Conservation (phyloP, 192 early-diverging fungal species). For the Spizellomyces sp. region DNA sequence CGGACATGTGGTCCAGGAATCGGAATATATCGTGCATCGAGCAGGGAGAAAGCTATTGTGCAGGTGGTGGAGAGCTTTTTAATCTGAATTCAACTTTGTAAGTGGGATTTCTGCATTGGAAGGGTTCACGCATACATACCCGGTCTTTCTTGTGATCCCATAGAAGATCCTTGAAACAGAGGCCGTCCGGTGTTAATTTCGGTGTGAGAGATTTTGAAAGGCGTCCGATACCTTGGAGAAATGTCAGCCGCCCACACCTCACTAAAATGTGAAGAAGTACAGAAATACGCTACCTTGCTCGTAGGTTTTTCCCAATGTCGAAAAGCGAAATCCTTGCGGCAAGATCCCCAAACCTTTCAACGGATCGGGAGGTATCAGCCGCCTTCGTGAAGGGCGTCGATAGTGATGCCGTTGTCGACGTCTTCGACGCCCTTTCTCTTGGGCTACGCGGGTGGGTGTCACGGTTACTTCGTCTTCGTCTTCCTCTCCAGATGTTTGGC, state of each 20-base stretch:
- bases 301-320: constrained; percentile 25
- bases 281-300: constrained; percentile 10
- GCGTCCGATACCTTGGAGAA: constrained; percentile 15
- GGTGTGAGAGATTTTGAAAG: constrained; percentile 17
- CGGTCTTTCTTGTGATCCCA: constrained; percentile 31
- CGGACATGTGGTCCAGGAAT: constrained; percentile 18
- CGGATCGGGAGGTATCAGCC: constrained; percentile 4
- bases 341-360: constrained; percentile 20
- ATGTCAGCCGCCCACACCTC: neutral
- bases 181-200: constrained; percentile 17
- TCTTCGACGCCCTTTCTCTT: neutral
- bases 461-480: too few relatives aligned
- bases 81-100: constrained; percentile 18
- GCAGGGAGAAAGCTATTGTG: constrained; percentile 49
- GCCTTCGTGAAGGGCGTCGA: neutral
- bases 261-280: neutral
- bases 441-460: too few relatives aligned
- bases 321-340: constrained; percentile 24
- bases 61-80: constrained; percentile 32
- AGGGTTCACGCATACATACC: constrained; percentile 8
- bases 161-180: constrained; percentile 39
- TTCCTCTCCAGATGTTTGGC: too few relatives aligned
- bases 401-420: neutral
- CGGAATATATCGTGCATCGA: constrained; percentile 41
- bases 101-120: neutral